Evolutionary conservation across 495 filamentous ascomycete species (phyloP), one percentile per base, ranked within the genome.

Genomic region (Penicillium angulare): DNA sequence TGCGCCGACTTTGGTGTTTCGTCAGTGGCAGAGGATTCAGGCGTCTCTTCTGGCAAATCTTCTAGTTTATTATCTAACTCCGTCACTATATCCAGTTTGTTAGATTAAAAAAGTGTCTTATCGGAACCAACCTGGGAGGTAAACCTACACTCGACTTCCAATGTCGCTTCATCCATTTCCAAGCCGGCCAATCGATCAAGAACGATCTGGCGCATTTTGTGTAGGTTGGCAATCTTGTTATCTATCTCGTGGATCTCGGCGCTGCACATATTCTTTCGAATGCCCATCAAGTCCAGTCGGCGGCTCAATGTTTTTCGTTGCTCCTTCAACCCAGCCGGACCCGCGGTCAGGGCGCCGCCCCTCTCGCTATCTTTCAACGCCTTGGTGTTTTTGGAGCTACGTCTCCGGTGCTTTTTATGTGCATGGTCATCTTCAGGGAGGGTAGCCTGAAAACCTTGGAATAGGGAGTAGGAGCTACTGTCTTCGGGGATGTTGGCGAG

Each of bases 241-340:
- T 99, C 93, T 43, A 99, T 95, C 64, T 99, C 93, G 34, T 83
- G 84, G 40, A 99, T 97, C 67, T 99, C 93, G 49, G 88, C 83
- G 59, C 90, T 92, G 63, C 91, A 91, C 93, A 99, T 96, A 55
- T 96, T 96, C 66, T 97, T 99, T 46, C 95, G 82, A 33, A 99
- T 80, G 9, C 85, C 77, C 72, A 97, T 86, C 85, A 95, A 89
- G 60, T 97, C 92, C 44, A 99, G 67, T 39, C 89, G 81, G 59
- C 91, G 89, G 64, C 82, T 85, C 66, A 97, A 72, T 41, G 79
- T 70, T 38, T 85, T 75, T 61, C 89, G 86, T 57, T 95, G 89
- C 56, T 85, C 88, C 68, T 85, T 88, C 41, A 97, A 63, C 55
- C 81, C 86, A 10, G 67, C 74, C 56, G 95, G 72, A 20, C 84